Base-by-base conservation (phyloP, 371 early-diverging fungal genomes). In the Mucor sp. region DNA sequence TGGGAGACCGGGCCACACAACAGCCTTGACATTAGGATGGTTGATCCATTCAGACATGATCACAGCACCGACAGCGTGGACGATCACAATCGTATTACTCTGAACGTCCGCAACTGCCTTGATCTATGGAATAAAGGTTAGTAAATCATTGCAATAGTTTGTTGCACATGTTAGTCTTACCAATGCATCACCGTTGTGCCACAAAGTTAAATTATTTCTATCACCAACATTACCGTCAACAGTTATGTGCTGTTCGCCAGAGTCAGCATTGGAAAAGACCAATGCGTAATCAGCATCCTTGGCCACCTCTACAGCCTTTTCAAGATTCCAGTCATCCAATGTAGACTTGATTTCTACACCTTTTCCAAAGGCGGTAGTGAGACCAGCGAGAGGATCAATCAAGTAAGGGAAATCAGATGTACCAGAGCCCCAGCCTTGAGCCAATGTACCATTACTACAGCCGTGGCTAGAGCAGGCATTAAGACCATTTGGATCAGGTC, bases 371-470 rank as follows among this genome's bases (percentile, higher is more conserved):
- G 77, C 76, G 12, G 58, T 55, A 11, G 55, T 69, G 62, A 89
- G 80, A 33, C 84, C 87, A 48, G 68, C 64, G n/a, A 66, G 60
- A 32, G 75, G 75, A 8, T 81, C 77, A 50, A 88, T 69, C 15
- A 89, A 33, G 66, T 88, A 89, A 15, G 88, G 85, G 74, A 81
- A 90, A 21, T 75, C 66, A 25, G 81, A 69, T 19, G 88, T 82
- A 44, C 90, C 90, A 43, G 85, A 84, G 2, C 90, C 41, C 88
- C 89, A 88, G n/a, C 89, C 89, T 66, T 82, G 77, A 41, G 89
- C 87, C 19, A 90, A 67, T 11, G 83, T 84, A 23, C 88, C 90
- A 19, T 50, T 60, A 25, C 58, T 68, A 59, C 77, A 78, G 8
- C 74, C 75, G 28, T 70, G 70, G 60, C 72, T 71, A 27, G 44